These are phyloP conservation scores for Ceratocystis harringtonii DNA, from an alignment of 2,329 filamentous ascomycete species.

Conservation along the genomic window DNA sequence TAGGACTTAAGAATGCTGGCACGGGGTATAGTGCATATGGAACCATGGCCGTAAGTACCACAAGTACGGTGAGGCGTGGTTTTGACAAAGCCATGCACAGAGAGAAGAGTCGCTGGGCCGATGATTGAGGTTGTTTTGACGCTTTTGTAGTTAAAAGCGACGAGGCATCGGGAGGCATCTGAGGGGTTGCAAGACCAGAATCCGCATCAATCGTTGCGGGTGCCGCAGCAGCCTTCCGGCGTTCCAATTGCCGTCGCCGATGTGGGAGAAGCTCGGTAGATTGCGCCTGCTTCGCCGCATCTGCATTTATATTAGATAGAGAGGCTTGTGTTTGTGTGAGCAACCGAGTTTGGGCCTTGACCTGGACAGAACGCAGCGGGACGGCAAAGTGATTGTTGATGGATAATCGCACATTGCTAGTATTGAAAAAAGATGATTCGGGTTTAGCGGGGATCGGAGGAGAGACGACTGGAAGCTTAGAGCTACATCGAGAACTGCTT, in stretches of 20 bases:
- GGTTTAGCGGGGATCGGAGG: not conserved
- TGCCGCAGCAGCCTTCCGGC: constrained; percentile 14
- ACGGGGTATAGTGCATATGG: constrained; percentile 89
- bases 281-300: not conserved
- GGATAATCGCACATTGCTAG: constrained; percentile 11
- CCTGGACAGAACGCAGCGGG: not conserved
- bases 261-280: constrained; percentile 13
- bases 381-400: constrained; percentile 13
- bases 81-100: constrained; percentile 88
- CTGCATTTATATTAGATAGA: not conserved
- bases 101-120: constrained; percentile 52
- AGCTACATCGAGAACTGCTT: not conserved
- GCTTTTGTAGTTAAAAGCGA: constrained; percentile 39
- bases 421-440: constrained; percentile 14
- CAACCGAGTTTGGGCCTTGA: constrained; percentile 7
- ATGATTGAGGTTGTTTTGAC: constrained; percentile 34
- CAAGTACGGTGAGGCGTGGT: constrained; percentile 77
- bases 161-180: constrained; percentile 37
- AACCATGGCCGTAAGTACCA: constrained; percentile 79
- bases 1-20: constrained; percentile 63
- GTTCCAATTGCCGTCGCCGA: constrained; percentile 17
- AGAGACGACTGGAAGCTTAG: not conserved
- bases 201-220: constrained; percentile 9
- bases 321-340: constrained; percentile 8
- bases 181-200: constrained; percentile 19